Base-by-base conservation (phyloP, 345 rosid genomes). In the Erodium maritimum region DNA sequence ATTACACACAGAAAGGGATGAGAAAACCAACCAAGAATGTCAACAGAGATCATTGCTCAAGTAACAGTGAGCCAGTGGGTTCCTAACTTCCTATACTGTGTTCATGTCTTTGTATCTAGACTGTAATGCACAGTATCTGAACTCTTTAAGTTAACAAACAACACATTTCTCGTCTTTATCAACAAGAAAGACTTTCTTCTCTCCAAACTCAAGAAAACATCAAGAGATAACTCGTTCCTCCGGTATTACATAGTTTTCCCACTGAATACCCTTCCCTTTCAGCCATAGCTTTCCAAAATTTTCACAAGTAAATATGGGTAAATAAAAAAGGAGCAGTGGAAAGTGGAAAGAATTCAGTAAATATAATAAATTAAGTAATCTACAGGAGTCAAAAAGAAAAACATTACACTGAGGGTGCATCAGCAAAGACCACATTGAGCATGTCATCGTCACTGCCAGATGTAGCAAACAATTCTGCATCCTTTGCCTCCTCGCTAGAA, bases 371-470 rank as follows among this genome's bases (percentile, higher is more conserved):
- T 75, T 72, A 61, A 60, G 72, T 73, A 67, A 67, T 71, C 73
- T 62, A 83, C 72, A 68, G 69, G 57, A 69, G 67, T 24, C 22
- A 48, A 29, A 19, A 50, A 54, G 61, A 67, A 72, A 64, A 67
- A 14, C 67, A 81, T 80, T 82, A 93, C 86, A 80, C 82, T 54
- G 87, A 80, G 57, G 99, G 80, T 67, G 95, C 76, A 77, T 94
- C 90, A 37, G 80, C 90, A 69, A 87, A 86, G 71, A 87, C 97
- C 65, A 85, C 95, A 61, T 85, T 87, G 23, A 94, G 84, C 80
- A 85, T 78, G 70, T 87, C 88, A 64, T 89, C 95, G 68, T 90
- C 99, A 63, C 95, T 87, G 3, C 81, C 86, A 58, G 82, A 90
- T 75, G 78, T 54, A 2, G 90, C 88, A 17, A 94, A 85, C 21